Evolutionary conservation across 495 filamentous ascomycete species (phyloP), one percentile per base, ranked within the genome.

Genomic region (Pseudevernia furfuracea): DNA sequence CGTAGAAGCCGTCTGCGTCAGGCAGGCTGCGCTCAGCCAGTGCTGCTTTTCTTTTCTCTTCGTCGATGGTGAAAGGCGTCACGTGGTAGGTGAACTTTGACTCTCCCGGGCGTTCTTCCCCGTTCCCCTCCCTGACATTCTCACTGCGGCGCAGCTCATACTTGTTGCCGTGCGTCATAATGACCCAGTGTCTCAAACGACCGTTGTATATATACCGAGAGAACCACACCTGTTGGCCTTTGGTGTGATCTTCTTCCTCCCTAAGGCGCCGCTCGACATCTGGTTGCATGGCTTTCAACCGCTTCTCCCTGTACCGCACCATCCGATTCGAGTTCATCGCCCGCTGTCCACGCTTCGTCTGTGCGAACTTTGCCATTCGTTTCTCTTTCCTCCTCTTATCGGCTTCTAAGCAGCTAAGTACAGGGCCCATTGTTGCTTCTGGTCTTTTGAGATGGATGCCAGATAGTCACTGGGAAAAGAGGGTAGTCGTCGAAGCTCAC

Each of bases 131-230:
- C 0, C 23, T 28, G 17, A 66, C 41, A 36, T 63, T 43, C 28
- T 66, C 59, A 21, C 19, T 36, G 19, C 12, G 39, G 28, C 58
- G 57, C 23, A 63, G 60, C 46, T 63, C 60, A 39, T 63, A 63
- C 10, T 63, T 63, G 32, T 58, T 63, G 30, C 46, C 60, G 46
- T 63, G 49, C 23, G 60, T 63, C 25, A 53, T 53, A 52, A 63
- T 46, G 25, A 63, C 60, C 60, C 60, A 63, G 52, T 63, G 60
- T 32, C 34, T 58, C 44, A 63, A 30, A 0, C 49, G 44, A 9
- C 60, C 60, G 30, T 63, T 52, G 43, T 58, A 11, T 39, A 63
- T 63, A 39, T 63, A 37, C 28, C 60, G 60, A n/a, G 60, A 63
- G 46, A 63, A 63, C 60, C 60, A 63, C 21, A 63, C 60, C 39